Percentiles rank a stretch among this genome's conserved stretches.
Evolutionary conservation across 2,329 filamentous ascomycete species (phyloP).

Genomic region (Chaetomium globosum): DNA sequence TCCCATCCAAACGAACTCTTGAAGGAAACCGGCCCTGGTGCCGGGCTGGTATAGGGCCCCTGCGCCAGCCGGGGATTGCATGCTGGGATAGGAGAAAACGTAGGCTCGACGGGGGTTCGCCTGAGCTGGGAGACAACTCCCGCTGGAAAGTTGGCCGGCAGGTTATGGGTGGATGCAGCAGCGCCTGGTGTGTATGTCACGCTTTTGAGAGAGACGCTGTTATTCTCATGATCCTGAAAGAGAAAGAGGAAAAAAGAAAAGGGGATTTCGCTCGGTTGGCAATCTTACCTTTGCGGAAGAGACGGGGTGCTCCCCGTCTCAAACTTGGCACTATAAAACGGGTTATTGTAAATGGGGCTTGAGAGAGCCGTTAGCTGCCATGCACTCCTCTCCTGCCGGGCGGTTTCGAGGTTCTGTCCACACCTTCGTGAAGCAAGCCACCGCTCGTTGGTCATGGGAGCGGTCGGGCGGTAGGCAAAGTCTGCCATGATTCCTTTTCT

Average conservation of each 20-base stretch:
- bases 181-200: conserved; percentile 48
- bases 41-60: conserved; percentile 35
- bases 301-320: conserved; percentile 42
- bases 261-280: conserved; percentile 25
- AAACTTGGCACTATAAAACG: conserved; percentile 40
- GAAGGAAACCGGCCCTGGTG: conserved; percentile 22
- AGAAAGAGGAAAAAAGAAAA: not conserved
- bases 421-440: conserved; percentile 59
- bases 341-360: conserved; percentile 44
- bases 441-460: conserved; percentile 51
- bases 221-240: conserved; percentile 37
- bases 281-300: conserved; percentile 42
- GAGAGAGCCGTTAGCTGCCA: conserved; percentile 33
- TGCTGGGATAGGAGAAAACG: conserved; percentile 45
- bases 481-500: conserved; percentile 43
- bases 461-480: conserved; percentile 51
- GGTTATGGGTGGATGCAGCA: conserved; percentile 42
- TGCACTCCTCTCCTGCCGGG: conserved; percentile 28
- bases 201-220: conserved; percentile 42
- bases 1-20: conserved; percentile 27
- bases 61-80: conserved; percentile 51
- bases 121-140: conserved; percentile 45
- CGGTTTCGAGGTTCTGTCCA: conserved; percentile 40
- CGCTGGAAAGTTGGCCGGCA: conserved; percentile 41
- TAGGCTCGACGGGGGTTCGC: conserved; percentile 45